phyloP scores from a whole-genome alignment of 345 rosid genomes.

The Linum trigynum region DNA sequence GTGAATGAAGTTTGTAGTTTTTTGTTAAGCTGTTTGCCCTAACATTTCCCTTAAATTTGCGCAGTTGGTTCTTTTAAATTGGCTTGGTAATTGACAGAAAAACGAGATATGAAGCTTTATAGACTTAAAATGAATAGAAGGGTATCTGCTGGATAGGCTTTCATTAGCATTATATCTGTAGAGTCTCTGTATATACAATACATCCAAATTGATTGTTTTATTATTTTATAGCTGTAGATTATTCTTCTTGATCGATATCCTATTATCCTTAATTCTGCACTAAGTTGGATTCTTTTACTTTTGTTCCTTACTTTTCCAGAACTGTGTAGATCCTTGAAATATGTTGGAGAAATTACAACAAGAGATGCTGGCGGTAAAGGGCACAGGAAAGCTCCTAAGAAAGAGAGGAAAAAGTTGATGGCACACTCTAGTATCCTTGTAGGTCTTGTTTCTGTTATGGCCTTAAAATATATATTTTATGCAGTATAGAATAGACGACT shows the following conservation, averaged over 20 bases:
- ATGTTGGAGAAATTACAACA: slow-evolving; percentile 19
- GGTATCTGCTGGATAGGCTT: neutral
- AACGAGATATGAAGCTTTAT: too few relatives aligned
- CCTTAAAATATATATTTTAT: neutral
- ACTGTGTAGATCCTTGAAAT: slow-evolving; percentile 39
- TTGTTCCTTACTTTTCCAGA: slow-evolving; percentile 30
- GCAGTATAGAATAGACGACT: too few relatives aligned
- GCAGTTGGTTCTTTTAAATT: too few relatives aligned
- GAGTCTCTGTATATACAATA: neutral
- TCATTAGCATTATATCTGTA: neutral
- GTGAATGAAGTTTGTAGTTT: too few relatives aligned
- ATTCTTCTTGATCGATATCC: slow-evolving; percentile 11
- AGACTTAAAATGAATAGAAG: too few relatives aligned
- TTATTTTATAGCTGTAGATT: neutral
- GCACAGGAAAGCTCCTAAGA: slow-evolving; percentile 42
- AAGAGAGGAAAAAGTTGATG: slow-evolving; percentile 45
- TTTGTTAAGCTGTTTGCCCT: too few relatives aligned
- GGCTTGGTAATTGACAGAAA: too few relatives aligned
- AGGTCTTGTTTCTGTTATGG: neutral
- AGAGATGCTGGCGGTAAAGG: slow-evolving; percentile 30
- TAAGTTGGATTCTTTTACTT: slow-evolving; percentile 17
- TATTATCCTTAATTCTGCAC: slow-evolving; percentile 18
- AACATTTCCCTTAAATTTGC: too few relatives aligned
- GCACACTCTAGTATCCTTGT: slow-evolving; percentile 41
- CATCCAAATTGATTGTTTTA: neutral